Conservation (phyloP, 306 rosid genomes). For the Cyclanthera cordifolia region DNA sequence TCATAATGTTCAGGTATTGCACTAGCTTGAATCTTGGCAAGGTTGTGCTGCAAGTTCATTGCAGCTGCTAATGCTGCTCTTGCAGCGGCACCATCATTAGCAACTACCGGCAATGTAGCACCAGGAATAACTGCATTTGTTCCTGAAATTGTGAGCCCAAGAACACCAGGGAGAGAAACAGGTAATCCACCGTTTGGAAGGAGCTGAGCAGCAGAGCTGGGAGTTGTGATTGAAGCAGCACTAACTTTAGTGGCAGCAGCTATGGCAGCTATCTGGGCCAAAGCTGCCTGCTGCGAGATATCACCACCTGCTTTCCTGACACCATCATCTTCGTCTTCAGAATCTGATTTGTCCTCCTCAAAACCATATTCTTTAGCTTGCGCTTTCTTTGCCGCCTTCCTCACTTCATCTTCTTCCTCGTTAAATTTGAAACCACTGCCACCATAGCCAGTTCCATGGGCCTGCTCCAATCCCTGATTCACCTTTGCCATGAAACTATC, state of each 20-base stretch:
- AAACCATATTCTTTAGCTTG: constrained; percentile 94
- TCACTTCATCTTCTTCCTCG: constrained; percentile 91
- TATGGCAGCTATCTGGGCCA: constrained; percentile 58
- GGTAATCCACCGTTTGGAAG: constrained; percentile 55
- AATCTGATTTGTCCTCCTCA: constrained; percentile 92
- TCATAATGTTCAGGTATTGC: constrained; percentile 89
- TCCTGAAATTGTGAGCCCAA: constrained; percentile 39
- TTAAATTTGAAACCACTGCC: constrained; percentile 94
- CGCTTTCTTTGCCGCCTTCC: constrained; percentile 95
- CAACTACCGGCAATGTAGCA: constrained; percentile 35
- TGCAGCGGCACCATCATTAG: constrained; percentile 65
- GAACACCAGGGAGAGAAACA: constrained; percentile 46
- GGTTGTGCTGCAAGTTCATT: constrained; percentile 74
- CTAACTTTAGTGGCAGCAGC: constrained; percentile 61
- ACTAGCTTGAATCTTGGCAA: constrained; percentile 72
- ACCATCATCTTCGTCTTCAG: constrained; percentile 87
- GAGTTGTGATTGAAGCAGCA: constrained; percentile 35
- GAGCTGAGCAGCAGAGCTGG: constrained; percentile 42
- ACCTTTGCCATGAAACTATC: constrained; percentile 66
- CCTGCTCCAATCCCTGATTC: constrained; percentile 75
- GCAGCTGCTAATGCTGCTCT: constrained; percentile 77
- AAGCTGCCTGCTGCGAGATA: constrained; percentile 69
- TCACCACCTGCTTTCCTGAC: constrained; percentile 80
- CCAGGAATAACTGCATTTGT: constrained; percentile 41
- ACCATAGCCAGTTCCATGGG: constrained; percentile 95